phyloP scores from a whole-genome alignment of 768 basidiomycete genomes.

The Auricularia sp. region DNA sequence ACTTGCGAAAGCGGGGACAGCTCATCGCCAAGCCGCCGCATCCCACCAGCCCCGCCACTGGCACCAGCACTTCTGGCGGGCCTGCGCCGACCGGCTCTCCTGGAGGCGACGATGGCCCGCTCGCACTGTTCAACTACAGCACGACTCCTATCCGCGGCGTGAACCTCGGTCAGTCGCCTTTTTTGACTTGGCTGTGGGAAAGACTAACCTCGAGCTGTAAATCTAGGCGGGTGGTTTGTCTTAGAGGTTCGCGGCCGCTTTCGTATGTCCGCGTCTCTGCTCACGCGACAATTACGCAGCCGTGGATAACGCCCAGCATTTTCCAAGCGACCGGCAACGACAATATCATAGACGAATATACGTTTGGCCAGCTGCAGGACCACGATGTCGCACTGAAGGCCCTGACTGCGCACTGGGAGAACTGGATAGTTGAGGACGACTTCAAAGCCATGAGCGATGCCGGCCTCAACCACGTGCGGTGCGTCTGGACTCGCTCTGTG shows the following conservation, averaged over 20 bases:
- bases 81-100: not conserved
- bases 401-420: constrained; percentile 48
- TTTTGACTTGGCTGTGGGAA: not conserved
- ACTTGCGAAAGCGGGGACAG: not conserved
- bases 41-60: not conserved
- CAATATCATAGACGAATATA: constrained; percentile 51
- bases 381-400: constrained; percentile 30
- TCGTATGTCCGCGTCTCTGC: not conserved
- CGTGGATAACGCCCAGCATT: constrained; percentile 72
- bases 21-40: not conserved
- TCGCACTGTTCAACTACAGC: constrained; percentile 34
- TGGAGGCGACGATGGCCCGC: not conserved
- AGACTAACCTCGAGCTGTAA: not conserved
- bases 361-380: constrained; percentile 46
- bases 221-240: constrained; percentile 55
- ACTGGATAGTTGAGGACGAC: constrained; percentile 42
- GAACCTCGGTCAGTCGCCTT: constrained; percentile 40
- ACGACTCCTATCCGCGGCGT: constrained; percentile 44
- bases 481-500: constrained; percentile 9
- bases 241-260: constrained; percentile 27
- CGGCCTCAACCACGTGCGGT: constrained; percentile 67
- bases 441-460: constrained; percentile 55
- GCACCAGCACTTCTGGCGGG: not conserved
- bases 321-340: constrained; percentile 53
- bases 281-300: constrained; percentile 27